A percentile compares a stretch with the other conserved stretches of the same genome.
Evolutionary conservation across 768 basidiomycete species (phyloP).

Genomic region (Lepiota venenata): DNA sequence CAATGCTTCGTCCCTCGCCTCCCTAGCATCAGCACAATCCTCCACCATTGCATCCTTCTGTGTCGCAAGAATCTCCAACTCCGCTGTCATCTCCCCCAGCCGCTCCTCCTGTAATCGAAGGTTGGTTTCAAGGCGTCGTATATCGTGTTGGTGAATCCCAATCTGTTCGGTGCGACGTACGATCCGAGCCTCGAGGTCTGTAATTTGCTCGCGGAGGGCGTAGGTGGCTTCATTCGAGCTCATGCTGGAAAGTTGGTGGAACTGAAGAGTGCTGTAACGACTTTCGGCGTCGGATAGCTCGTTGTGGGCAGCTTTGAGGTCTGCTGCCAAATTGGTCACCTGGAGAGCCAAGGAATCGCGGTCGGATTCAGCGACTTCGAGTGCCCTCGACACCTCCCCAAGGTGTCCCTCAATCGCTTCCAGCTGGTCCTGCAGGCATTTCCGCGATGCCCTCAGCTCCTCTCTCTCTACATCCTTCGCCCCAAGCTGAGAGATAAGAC

Average conservation of each 20-base stretch:
- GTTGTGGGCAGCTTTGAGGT: constrained; percentile 48
- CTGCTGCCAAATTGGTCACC: constrained; percentile 57
- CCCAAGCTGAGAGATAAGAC: constrained; percentile 31
- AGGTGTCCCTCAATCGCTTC: constrained; percentile 29
- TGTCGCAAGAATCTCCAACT: constrained; percentile 60
- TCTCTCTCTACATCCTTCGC: constrained; percentile 26
- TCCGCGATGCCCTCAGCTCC: neutral
- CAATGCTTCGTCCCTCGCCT: constrained; percentile 65
- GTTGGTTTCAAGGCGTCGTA: constrained; percentile 73
- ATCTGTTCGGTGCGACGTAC: constrained; percentile 69
- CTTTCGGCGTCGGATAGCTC: constrained; percentile 55
- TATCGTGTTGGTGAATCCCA: constrained; percentile 77
- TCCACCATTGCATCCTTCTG: constrained; percentile 83
- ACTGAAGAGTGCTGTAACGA: constrained; percentile 60
- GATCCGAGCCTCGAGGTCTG: constrained; percentile 65
- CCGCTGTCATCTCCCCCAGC: constrained; percentile 62
- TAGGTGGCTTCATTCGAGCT: constrained; percentile 51
- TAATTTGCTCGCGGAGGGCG: constrained; percentile 59
- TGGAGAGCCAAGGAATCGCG: constrained; percentile 66
- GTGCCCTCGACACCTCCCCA: constrained; percentile 32
- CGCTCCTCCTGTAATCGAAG: constrained; percentile 72
- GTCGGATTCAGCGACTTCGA: constrained; percentile 60
- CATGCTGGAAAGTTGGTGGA: constrained; percentile 65
- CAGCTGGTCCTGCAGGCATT: constrained; percentile 21
- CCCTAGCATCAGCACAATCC: constrained; percentile 76